Conservation (phyloP, 208 protist genomes). For the Leishmania mexicana region DNA sequence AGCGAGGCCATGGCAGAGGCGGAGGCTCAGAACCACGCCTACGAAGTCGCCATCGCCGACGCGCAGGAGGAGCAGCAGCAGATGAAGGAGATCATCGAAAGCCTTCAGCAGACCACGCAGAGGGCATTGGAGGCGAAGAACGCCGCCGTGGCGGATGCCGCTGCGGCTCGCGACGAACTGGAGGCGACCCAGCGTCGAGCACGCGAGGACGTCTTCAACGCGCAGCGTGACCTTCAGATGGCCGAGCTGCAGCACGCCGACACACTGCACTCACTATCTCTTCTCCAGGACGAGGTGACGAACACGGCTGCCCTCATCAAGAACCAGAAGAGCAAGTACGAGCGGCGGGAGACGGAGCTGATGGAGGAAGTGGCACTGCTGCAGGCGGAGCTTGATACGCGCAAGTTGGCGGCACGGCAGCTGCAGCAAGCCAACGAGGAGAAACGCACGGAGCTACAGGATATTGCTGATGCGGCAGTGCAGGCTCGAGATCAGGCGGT, state of each 20-base stretch:
- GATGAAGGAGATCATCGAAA: conserved; percentile 45
- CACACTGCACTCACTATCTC: conserved; percentile 38
- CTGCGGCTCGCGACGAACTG: conserved; percentile 34
- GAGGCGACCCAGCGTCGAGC: conserved; percentile 26
- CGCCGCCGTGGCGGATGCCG: conserved; percentile 35
- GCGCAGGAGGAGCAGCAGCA: conserved; percentile 65
- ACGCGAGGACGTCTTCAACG: conserved; percentile 51
- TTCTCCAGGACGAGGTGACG: conserved; percentile 32
- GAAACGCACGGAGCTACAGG: conserved; percentile 26
- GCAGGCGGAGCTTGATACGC: conserved; percentile 34
- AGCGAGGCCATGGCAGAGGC: conserved; percentile 63
- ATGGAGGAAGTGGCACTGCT: conserved; percentile 38
- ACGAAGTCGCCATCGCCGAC: conserved; percentile 48
- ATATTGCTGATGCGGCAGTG: conserved; percentile 28
- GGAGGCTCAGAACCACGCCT: conserved; percentile 55
- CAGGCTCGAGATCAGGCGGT: conserved; percentile 29
- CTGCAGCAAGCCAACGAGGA: conserved; percentile 32
- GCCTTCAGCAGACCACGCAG: conserved; percentile 35
- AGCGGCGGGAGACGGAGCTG: conserved; percentile 39
- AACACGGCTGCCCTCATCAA: conserved; percentile 35
- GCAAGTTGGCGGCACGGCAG: conserved; percentile 28
- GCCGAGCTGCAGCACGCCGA: conserved; percentile 50
- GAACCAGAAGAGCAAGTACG: conserved; percentile 50
- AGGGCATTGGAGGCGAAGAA: conserved; percentile 28
- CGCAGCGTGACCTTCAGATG: conserved; percentile 53